Percentiles rank a stretch among this genome's conserved stretches.
Conservation (phyloP, 495 filamentous ascomycete species). For the Pyrenopolyporus hunteri region DNA sequence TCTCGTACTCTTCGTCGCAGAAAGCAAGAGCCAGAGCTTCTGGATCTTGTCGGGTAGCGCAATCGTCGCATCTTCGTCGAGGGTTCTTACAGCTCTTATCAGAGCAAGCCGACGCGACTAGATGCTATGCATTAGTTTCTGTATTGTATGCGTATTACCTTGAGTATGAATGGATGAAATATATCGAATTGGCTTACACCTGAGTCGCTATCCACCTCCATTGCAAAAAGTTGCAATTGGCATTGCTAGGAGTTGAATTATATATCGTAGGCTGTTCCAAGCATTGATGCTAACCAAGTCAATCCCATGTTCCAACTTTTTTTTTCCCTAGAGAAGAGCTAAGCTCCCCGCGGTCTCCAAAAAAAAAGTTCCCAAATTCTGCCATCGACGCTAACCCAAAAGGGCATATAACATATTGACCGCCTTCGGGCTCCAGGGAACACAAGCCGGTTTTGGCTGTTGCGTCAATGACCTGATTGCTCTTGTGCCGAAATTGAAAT, state of each 20-base stretch:
- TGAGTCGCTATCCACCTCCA: conserved; percentile 36
- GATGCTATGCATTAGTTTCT: conserved; percentile 16
- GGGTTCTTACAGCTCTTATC: conserved; percentile 40
- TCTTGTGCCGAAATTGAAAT: conserved; percentile 25
- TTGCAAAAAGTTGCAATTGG: conserved; percentile 21
- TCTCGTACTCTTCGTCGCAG: conserved; percentile 38
- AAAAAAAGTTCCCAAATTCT: conserved; percentile 46
- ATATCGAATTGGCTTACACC: conserved; percentile 18
- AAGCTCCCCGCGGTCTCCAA: conserved; percentile 38
- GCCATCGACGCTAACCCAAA: conserved; percentile 37
- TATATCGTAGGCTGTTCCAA: not conserved
- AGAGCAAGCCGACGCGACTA: conserved; percentile 40
- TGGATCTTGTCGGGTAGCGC: conserved; percentile 49
- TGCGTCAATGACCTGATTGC: conserved; percentile 22
- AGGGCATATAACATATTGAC: conserved; percentile 30
- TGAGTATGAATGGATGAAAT: not conserved
- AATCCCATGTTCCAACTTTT: conserved; percentile 34
- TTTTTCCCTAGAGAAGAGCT: conserved; percentile 11
- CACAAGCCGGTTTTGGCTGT: conserved; percentile 13
- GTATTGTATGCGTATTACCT: not conserved
- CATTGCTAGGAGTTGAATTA: conserved; percentile 25
- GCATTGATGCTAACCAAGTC: not conserved
- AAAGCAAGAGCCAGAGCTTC: conserved; percentile 45
- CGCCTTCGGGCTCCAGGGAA: conserved; percentile 44
- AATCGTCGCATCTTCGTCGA: conserved; percentile 49